A percentile compares a stretch with the other conserved stretches of the same genome.
These are phyloP conservation scores for Calonectria naviculata DNA, from an alignment of 2,329 filamentous ascomycete genomes.

Conservation along the genomic window DNA sequence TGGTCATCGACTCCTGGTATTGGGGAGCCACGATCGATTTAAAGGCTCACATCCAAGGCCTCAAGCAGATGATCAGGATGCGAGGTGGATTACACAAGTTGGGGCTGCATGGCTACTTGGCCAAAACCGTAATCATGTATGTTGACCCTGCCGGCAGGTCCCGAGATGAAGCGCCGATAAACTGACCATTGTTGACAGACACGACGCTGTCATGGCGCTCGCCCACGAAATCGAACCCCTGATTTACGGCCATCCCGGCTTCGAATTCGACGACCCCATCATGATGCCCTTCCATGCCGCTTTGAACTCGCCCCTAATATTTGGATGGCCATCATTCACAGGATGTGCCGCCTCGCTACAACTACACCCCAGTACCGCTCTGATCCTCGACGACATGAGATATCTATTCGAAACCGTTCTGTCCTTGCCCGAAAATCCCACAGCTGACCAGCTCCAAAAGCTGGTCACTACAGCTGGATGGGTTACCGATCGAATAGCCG, in stretches of 20 bases:
- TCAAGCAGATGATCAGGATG: slow-evolving; percentile 59
- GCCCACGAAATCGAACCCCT: slow-evolving; percentile 57
- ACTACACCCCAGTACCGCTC: slow-evolving; percentile 59
- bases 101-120: slow-evolving; percentile 58
- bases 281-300: slow-evolving; percentile 54
- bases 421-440: slow-evolving; percentile 48
- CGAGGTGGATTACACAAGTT: slow-evolving; percentile 58
- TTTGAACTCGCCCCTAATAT: slow-evolving; percentile 61
- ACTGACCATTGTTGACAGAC: slow-evolving; percentile 45
- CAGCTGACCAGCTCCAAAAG: slow-evolving; percentile 50
- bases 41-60: slow-evolving; percentile 57
- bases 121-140: slow-evolving; percentile 61
- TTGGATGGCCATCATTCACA: slow-evolving; percentile 54
- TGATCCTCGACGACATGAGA: slow-evolving; percentile 63
- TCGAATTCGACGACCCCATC: slow-evolving; percentile 53
- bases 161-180: neutral
- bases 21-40: slow-evolving; percentile 60
- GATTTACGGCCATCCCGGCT: slow-evolving; percentile 53
- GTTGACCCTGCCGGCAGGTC: slow-evolving; percentile 27
- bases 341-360: slow-evolving; percentile 52
- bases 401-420: slow-evolving; percentile 57
- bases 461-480: slow-evolving; percentile 52
- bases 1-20: slow-evolving; percentile 65
- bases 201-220: slow-evolving; percentile 60
- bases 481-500: slow-evolving; percentile 52